A percentile compares a stretch with the other conserved stretches of the same genome.
Evolutionary conservation across 1,139 yeast species (phyloP).

Genomic region (Dujonia santamariae): DNA sequence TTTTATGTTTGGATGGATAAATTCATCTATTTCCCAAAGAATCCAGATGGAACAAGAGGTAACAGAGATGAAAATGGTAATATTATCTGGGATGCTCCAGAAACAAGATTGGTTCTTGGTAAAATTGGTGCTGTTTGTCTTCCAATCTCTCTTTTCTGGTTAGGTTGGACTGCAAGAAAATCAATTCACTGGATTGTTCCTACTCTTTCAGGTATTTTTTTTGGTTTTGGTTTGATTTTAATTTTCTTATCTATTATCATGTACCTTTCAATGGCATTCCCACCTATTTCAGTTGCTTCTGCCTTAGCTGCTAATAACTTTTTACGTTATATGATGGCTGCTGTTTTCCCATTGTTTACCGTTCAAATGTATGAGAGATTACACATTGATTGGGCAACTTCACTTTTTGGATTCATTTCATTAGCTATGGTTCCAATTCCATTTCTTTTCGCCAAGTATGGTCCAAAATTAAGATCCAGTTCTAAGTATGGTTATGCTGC

Average conservation of each 20-base stretch:
- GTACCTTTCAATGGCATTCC: constrained; percentile 72
- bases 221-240: constrained; percentile 70
- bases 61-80: constrained; percentile 55
- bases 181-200: constrained; percentile 83
- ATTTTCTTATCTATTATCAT: constrained; percentile 71
- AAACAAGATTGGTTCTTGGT: constrained; percentile 39
- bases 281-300: constrained; percentile 71
- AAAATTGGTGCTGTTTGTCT: constrained; percentile 60
- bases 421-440: constrained; percentile 35
- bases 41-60: constrained; percentile 64
- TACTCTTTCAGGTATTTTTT: constrained; percentile 68
- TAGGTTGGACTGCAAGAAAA: constrained; percentile 70
- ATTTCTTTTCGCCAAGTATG: constrained; percentile 52
- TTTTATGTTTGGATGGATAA: constrained; percentile 51
- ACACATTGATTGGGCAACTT: constrained; percentile 37
- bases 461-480: constrained; percentile 49
- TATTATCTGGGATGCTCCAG: constrained; percentile 39
- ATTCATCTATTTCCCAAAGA: constrained; percentile 47
- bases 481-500: constrained; percentile 63
- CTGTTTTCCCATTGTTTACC: constrained; percentile 48
- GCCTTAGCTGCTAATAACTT: constrained; percentile 80
- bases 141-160: constrained; percentile 74
- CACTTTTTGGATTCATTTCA: constrained; percentile 35
- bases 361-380: constrained; percentile 41
- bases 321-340: constrained; percentile 65